These are phyloP conservation scores for Penicillium olsonii DNA, from an alignment of 2,329 filamentous ascomycete species.

Conservation along the genomic window DNA sequence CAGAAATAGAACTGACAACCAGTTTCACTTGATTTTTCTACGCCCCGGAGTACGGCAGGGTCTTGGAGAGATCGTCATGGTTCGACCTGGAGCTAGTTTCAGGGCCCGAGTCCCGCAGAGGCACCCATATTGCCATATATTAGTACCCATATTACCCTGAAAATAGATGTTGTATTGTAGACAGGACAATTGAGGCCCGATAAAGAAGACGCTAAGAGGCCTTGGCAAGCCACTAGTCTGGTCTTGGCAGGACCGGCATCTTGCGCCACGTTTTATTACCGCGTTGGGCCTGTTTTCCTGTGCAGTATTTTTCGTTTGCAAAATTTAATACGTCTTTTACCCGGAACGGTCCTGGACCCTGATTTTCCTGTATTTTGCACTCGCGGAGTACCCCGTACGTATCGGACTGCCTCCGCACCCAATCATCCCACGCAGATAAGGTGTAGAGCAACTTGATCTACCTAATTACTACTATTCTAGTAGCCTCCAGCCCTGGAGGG, in stretches of 20 bases:
- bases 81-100: conserved; percentile 7
- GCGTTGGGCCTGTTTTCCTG: not conserved
- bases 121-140: too few species aligned
- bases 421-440: not conserved
- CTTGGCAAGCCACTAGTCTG: conserved; percentile 2
- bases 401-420: not conserved
- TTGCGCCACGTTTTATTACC: not conserved
- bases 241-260: conserved; percentile 1
- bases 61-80: not conserved
- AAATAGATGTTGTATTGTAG: not conserved
- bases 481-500: too few species aligned
- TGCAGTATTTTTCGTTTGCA: not conserved
- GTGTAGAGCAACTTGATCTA: too few species aligned
- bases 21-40: conserved; percentile 5
- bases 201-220: conserved; percentile 5
- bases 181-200: conserved; percentile 1
- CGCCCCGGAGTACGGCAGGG: conserved; percentile 1
- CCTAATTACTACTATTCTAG: too few species aligned
- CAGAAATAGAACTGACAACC: conserved; percentile 5
- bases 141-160: too few species aligned
- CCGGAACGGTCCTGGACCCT: not conserved
- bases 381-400: not conserved
- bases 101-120: not conserved
- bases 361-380: not conserved
- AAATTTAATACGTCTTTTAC: not conserved